Base-by-base conservation (phyloP, 2,329 filamentous ascomycete species). In the Cercospora sp. region DNA sequence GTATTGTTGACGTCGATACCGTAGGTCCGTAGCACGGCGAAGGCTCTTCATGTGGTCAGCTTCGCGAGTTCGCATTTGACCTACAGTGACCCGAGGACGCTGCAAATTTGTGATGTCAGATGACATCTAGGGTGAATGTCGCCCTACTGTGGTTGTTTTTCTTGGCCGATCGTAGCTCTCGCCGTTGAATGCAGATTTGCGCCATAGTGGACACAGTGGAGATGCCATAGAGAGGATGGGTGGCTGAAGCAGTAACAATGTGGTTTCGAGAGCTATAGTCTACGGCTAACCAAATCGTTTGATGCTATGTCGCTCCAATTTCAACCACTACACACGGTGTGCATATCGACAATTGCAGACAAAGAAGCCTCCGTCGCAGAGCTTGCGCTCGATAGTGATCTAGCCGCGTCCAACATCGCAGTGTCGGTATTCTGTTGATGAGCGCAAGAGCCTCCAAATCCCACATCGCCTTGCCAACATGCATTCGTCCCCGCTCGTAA, bases 101-200 rank as follows among this genome's bases (percentile, higher is more conserved):
- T 28, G 48, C 23, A n/a, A 53, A 9, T 28, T 39, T 30, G 48
- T 63, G 61, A 63, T 63, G 61, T 63, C 61, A 55, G 53, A 39
- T 42, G 62, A 64, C 16, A 45, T 9, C 28, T 12, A 23, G 51
- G 51, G 62, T 58, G 51, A 18, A 45, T 48, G 31, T 58, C 51
- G 51, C 62, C 62, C 62, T 58, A 31, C 9, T 63, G 23, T 63
- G 60, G 42, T 36, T 55, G 60, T 30, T 63, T 63, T 53, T 55
- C 60, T 53, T 63, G 60, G 36, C 30, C 28, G 45, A 63, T 39
- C n/a, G 13, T 31, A 36, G 28, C 18, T 30, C 26, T 55, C 28
- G 13, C n/a, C 5, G 48, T n/a, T 13, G 23, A 53, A 53, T 26
- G 48, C 48, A 59, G 18, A 31, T 59, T 18, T 59, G 55, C 55